Conservation (phyloP, 2,329 filamentous ascomycete species). For the Fragosphaeria purpurea region DNA sequence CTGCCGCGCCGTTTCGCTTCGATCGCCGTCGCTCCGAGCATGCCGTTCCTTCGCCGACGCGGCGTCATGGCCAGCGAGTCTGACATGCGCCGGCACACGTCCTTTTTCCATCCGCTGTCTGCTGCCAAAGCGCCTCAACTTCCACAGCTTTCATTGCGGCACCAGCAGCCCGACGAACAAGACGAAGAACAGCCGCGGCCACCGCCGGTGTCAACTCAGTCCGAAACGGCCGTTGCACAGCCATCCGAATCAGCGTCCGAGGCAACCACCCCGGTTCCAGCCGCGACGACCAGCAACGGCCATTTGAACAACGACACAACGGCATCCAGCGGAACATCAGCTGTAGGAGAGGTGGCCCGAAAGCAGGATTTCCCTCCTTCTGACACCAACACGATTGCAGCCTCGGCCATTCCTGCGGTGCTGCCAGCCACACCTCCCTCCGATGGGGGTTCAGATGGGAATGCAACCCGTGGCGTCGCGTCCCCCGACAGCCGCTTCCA, state of each 20-base stretch:
- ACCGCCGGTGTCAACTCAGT: not conserved
- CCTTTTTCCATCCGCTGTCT: slow-evolving; percentile 20
- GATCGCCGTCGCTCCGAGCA: slow-evolving; percentile 20
- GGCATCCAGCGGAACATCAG: too few species aligned
- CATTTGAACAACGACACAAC: too few species aligned
- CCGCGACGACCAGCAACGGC: too few species aligned
- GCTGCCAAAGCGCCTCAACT: slow-evolving; percentile 14
- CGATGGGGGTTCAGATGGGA: slow-evolving; percentile 16
- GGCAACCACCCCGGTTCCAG: too few species aligned
- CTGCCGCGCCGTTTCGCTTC: not conserved
- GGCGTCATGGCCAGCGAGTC: slow-evolving; percentile 50
- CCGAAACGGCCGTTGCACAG: not conserved
- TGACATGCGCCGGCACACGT: slow-evolving; percentile 45
- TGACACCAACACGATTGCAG: not conserved
- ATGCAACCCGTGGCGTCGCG: slow-evolving; percentile 16
- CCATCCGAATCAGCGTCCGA: not conserved
- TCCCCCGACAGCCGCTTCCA: slow-evolving; percentile 14
- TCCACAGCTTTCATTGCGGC: slow-evolving; percentile 2
- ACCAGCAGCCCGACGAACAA: slow-evolving; percentile 1
- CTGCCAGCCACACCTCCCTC: slow-evolving; percentile 21
- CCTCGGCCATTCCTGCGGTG: slow-evolving; percentile 16
- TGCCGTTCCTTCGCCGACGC: slow-evolving; percentile 53
- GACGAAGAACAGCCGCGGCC: not conserved
- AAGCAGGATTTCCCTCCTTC: too few species aligned
- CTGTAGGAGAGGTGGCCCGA: too few species aligned